These are phyloP conservation scores for Nicotiana obtusifolia DNA, from an alignment of 257 asterid genomes.

Conservation along the genomic window DNA sequence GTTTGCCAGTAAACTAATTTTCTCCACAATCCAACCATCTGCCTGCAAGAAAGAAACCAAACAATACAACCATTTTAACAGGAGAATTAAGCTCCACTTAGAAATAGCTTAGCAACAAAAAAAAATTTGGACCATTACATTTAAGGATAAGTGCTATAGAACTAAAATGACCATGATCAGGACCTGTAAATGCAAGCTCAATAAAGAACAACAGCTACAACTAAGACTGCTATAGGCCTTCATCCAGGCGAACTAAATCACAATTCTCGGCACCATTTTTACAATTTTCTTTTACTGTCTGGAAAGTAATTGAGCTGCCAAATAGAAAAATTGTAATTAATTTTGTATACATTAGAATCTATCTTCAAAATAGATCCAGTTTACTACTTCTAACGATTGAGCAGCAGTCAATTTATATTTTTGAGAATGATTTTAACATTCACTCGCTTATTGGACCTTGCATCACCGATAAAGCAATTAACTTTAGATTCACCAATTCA, in stretches of 20 bases:
- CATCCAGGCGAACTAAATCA: not conserved
- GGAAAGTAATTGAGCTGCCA: not conserved
- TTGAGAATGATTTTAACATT: not conserved
- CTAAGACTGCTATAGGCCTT: not conserved
- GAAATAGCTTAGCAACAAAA: not conserved
- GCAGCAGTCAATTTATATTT: not conserved
- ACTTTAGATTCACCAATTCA: not conserved
- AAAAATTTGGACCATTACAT: not conserved
- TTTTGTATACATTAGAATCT: not conserved
- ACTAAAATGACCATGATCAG: not conserved
- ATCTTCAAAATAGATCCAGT: not conserved
- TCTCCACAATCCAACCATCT: conserved; percentile 97
- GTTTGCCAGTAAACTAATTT: conserved; percentile 76
- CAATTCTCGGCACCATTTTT: not conserved
- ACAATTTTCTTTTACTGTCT: not conserved
- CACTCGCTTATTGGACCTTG: not conserved
- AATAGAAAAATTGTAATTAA: not conserved
- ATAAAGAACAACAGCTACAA: not conserved
- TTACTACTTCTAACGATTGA: not conserved
- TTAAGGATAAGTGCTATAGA: not conserved
- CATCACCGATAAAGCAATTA: not conserved
- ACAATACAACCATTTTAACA: not conserved
- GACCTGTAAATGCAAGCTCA: not conserved
- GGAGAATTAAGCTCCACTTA: not conserved
- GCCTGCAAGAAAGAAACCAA: conserved; percentile 48